These are phyloP conservation scores for Schwanniomyces pseudopolymorphus DNA, from an alignment of 805 yeast species.

Conservation along the genomic window DNA sequence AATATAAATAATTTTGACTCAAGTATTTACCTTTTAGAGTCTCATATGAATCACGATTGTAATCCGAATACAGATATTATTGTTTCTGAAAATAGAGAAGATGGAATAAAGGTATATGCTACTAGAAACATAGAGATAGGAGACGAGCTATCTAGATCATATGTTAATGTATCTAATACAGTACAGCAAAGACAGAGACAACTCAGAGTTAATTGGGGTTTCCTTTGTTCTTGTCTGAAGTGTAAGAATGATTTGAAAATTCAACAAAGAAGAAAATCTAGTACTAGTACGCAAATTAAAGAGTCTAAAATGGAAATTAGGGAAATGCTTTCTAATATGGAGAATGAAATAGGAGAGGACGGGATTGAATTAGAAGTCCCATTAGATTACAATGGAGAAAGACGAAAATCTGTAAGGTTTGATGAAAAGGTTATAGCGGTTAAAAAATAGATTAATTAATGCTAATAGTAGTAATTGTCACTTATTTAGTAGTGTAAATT, in stretches of 20 bases:
- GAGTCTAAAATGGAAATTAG: constrained; percentile 38
- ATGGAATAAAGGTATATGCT: constrained; percentile 63
- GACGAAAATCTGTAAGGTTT: constrained; percentile 67
- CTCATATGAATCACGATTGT: constrained; percentile 78
- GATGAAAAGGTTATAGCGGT: constrained; percentile 62
- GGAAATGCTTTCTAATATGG: constrained; percentile 44
- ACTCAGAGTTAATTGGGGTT: constrained; percentile 77
- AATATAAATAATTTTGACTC: constrained; percentile 73
- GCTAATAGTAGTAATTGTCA: no score
- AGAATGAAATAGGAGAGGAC: constrained; percentile 41
- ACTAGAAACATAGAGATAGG: constrained; percentile 55
- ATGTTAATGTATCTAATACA: constrained; percentile 65
- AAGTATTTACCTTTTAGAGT: constrained; percentile 57
- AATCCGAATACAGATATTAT: constrained; percentile 65
- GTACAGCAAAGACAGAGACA: constrained; percentile 63
- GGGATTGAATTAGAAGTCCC: constrained; percentile 48
- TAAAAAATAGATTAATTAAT: constrained; percentile 6
- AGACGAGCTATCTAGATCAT: constrained; percentile 68
- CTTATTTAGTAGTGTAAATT: no score
- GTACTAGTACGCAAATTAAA: constrained; percentile 19
- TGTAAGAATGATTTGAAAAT: constrained; percentile 56
- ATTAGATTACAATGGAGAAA: constrained; percentile 29
- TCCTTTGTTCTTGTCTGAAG: constrained; percentile 63
- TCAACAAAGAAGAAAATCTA: constrained; percentile 48
- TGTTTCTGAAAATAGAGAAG: constrained; percentile 39